Percentiles rank a stretch among this genome's conserved stretches.
Conservation (phyloP, 768 basidiomycete species). For the Tylopilus sp. region DNA sequence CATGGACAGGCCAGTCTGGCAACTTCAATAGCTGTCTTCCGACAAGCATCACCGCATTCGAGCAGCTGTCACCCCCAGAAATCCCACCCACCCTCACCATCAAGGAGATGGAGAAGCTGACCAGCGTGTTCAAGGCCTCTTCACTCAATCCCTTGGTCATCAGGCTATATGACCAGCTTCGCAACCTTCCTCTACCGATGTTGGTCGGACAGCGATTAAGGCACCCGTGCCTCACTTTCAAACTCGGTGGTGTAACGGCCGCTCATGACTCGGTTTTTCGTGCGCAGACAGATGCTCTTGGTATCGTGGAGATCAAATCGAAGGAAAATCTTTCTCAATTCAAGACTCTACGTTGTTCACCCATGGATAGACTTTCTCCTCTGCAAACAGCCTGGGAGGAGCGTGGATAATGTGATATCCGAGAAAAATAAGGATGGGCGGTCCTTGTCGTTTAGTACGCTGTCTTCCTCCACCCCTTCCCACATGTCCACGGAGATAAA, state of each 20-base stretch:
- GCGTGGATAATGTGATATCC: neutral
- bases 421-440: neutral
- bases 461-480: neutral
- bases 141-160: neutral
- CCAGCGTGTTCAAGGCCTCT: neutral
- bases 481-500: no score
- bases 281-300: neutral
- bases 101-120: neutral
- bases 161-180: neutral
- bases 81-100: neutral
- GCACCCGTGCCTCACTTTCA: neutral
- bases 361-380: slow-evolving; percentile 2
- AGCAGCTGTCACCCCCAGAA: neutral
- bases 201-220: neutral
- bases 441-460: neutral
- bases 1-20: neutral
- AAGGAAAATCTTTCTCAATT: neutral
- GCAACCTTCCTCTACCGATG: neutral
- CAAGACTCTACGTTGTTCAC: neutral
- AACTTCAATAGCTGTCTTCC: neutral
- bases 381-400: neutral
- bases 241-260: neutral
- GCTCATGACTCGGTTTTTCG: neutral
- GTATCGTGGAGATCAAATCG: neutral
- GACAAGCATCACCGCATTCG: neutral